Conservation (phyloP, 805 yeast species). For the Candida lessepsii region DNA sequence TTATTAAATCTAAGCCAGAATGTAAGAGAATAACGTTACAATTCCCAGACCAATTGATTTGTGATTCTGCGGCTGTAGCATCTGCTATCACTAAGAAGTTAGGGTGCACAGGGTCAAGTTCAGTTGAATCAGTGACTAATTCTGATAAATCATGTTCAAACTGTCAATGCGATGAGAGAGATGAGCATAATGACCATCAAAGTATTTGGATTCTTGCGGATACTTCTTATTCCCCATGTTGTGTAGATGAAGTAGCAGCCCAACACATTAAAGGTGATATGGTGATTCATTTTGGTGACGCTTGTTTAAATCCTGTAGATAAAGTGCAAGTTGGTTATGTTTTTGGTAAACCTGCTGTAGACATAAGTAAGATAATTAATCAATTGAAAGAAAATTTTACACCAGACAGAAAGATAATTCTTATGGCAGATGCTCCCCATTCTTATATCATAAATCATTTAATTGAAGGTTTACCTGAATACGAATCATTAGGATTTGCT, state of each 20-base stretch:
- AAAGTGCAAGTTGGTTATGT: constrained; percentile 75
- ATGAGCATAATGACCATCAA: not conserved
- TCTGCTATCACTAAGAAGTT: constrained; percentile 48
- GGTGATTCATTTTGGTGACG: constrained; percentile 92
- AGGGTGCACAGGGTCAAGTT: constrained; percentile 8
- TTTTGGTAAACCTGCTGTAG: constrained; percentile 66
- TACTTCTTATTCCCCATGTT: constrained; percentile 92
- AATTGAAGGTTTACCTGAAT: constrained; percentile 33
- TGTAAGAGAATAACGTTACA: constrained; percentile 72
- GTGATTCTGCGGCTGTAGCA: constrained; percentile 74
- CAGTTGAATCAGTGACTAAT: not conserved
- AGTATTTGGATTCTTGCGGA: constrained; percentile 79
- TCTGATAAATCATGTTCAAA: constrained; percentile 2
- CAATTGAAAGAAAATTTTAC: constrained; percentile 44
- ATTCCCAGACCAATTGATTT: constrained; percentile 79
- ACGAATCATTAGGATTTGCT: constrained; percentile 30
- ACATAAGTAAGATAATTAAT: constrained; percentile 35
- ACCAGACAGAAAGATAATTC: constrained; percentile 43
- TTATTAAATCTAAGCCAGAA: constrained; percentile 28
- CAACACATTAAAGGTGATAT: constrained; percentile 85
- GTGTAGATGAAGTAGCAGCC: constrained; percentile 96
- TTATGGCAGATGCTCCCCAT: constrained; percentile 78
- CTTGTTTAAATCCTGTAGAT: constrained; percentile 80
- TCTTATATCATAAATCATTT: constrained; percentile 45
- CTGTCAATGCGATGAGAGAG: constrained; percentile 8